Evolutionary conservation across 1,139 yeast genomes (phyloP).

Genomic region (Geotrichum cucujoidarum): DNA sequence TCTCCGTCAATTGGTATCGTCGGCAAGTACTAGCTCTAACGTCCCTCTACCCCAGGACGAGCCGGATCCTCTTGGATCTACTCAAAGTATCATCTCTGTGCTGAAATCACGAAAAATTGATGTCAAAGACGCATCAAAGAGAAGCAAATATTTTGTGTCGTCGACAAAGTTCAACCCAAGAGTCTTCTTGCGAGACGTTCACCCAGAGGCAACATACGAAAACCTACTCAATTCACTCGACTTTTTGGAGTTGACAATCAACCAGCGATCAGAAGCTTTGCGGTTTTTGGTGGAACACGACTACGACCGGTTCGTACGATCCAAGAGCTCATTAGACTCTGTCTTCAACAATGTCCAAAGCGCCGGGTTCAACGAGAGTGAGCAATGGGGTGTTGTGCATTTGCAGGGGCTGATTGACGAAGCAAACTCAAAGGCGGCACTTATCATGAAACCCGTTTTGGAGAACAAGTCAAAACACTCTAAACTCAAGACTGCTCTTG

Average conservation of each 20-base stretch:
- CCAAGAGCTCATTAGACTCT: conserved; percentile 62
- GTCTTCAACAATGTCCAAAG: conserved; percentile 49
- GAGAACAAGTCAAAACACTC: conserved; percentile 58
- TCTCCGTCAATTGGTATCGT: conserved; percentile 27
- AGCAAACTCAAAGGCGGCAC: conserved; percentile 46
- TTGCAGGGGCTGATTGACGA: conserved; percentile 35
- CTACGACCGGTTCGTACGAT: conserved; percentile 66
- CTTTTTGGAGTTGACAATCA: conserved; percentile 56
- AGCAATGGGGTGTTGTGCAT: conserved; percentile 34
- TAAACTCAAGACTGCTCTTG: conserved; percentile 55
- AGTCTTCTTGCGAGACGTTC: conserved; percentile 63
- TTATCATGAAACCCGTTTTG: conserved; percentile 70
- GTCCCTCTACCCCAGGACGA: conserved; percentile 33
- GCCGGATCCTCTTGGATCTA: conserved; percentile 39
- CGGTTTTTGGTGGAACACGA: conserved; percentile 66
- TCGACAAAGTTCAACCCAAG: conserved; percentile 71
- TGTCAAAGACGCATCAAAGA: conserved; percentile 27
- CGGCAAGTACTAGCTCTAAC: conserved; percentile 22
- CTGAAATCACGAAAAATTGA: conserved; percentile 33
- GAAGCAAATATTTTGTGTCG: conserved; percentile 57
- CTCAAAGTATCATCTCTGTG: conserved; percentile 32
- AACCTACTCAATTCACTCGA: conserved; percentile 55
- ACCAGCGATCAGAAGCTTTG: conserved; percentile 61
- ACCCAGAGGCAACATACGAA: conserved; percentile 62
- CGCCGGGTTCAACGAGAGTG: conserved; percentile 39